These are phyloP conservation scores for Aureobasidium subglaciale DNA, from an alignment of 2,329 filamentous ascomycete genomes.

Conservation along the genomic window DNA sequence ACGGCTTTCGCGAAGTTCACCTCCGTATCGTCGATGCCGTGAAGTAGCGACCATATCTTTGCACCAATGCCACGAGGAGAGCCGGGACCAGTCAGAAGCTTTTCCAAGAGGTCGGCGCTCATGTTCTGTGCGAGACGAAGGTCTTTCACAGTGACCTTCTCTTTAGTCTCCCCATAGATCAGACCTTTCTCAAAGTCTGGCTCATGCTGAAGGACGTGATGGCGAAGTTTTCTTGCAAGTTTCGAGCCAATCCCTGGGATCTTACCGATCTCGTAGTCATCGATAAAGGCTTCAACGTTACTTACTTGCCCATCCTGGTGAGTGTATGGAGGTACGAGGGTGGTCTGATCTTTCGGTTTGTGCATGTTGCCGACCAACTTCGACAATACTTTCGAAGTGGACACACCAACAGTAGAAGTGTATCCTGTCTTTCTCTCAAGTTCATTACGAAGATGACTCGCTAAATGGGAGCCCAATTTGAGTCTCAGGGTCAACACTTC, in stretches of 20 bases:
- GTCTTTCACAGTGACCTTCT: slow-evolving; percentile 57
- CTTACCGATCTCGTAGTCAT: slow-evolving; percentile 66
- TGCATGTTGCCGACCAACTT: slow-evolving; percentile 79
- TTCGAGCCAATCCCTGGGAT: slow-evolving; percentile 83
- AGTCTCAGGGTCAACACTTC: slow-evolving; percentile 47
- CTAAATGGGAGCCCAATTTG: slow-evolving; percentile 73
- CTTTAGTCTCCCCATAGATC: slow-evolving; percentile 44
- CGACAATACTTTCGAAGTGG: slow-evolving; percentile 77
- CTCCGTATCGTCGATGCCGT: slow-evolving; percentile 70
- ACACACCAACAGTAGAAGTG: slow-evolving; percentile 79
- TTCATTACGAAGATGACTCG: slow-evolving; percentile 61
- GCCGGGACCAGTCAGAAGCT: slow-evolving; percentile 62
- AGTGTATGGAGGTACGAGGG: slow-evolving; percentile 61
- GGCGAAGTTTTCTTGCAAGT: slow-evolving; percentile 60
- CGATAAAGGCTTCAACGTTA: slow-evolving; percentile 60
- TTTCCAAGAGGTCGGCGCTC: slow-evolving; percentile 58
- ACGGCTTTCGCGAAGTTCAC: slow-evolving; percentile 65
- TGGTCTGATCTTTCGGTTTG: slow-evolving; percentile 85
- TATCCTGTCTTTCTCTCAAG: slow-evolving; percentile 74
- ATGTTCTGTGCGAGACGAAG: slow-evolving; percentile 58
- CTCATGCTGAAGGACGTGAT: slow-evolving; percentile 47
- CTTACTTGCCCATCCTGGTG: slow-evolving; percentile 18
- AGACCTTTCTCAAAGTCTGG: slow-evolving; percentile 38
- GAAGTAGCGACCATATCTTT: slow-evolving; percentile 69
- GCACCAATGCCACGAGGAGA: slow-evolving; percentile 63